Conservation (phyloP, 345 rosid genomes). For the Eucalyptus dawsonii region DNA sequence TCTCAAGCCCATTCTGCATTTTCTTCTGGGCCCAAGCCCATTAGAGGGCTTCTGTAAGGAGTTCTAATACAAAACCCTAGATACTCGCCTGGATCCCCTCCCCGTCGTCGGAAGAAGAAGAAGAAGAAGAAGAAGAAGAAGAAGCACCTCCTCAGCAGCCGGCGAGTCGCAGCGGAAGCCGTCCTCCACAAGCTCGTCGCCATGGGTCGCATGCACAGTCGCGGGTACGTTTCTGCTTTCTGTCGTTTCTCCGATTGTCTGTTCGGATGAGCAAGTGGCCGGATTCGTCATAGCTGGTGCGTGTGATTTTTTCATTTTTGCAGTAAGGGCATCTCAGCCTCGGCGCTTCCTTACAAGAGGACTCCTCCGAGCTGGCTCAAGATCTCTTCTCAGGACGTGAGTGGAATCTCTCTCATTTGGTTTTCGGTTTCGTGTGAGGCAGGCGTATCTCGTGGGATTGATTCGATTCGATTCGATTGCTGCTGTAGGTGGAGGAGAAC, state of each 20-base stretch:
- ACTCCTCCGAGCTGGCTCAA: conserved; percentile 11
- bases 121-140: not conserved
- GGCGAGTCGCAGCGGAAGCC: not conserved
- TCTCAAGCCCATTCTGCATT: not conserved
- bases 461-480: not conserved
- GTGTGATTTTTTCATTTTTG: not conserved
- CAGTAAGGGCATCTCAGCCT: conserved; percentile 10
- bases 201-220: conserved; percentile 9
- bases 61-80: not conserved
- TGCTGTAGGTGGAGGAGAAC: conserved; percentile 23
- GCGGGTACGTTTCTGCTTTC: not conserved
- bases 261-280: not conserved
- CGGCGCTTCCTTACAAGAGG: conserved; percentile 11
- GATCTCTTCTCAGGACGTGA: conserved; percentile 4
- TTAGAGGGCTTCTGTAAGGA: not conserved
- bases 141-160: not conserved
- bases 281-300: not conserved
- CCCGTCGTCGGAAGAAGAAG: not conserved
- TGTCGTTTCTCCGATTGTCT: not conserved
- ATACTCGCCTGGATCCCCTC: not conserved
- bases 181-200: not conserved
- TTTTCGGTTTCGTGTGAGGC: not conserved
- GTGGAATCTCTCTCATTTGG: not conserved
- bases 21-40: not conserved
- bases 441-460: not conserved